Evolutionary conservation across 345 rosid genomes (phyloP).

Genomic region (Iberis pinnata): DNA sequence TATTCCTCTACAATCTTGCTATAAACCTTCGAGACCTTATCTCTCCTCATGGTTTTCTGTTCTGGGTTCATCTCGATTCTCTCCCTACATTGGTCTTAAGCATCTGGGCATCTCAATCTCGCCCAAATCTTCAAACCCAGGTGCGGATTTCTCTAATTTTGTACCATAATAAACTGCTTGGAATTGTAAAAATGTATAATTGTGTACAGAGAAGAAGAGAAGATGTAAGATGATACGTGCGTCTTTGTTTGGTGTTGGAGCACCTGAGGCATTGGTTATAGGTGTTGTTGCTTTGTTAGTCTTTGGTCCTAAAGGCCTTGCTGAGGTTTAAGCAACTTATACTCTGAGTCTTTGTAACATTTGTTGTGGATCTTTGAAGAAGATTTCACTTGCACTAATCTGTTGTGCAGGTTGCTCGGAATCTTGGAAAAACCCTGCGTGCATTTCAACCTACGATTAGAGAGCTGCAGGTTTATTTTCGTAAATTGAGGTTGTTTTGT

Average conservation of each 20-base stretch:
- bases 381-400: not conserved
- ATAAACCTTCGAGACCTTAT: slow-evolving; percentile 30
- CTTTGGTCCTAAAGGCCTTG: slow-evolving; percentile 98
- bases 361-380: slow-evolving; percentile 1
- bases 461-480: slow-evolving; percentile 68
- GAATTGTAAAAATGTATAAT: not conserved
- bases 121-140: slow-evolving; percentile 38
- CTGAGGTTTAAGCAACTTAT: slow-evolving; percentile 51
- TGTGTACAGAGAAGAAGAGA: slow-evolving; percentile 45
- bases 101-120: slow-evolving; percentile 53
- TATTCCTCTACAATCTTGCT: slow-evolving; percentile 25
- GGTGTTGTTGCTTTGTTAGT: slow-evolving; percentile 97
- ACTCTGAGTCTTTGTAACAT: no score
- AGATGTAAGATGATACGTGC: slow-evolving; percentile 58
- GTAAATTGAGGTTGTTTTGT: not conserved
- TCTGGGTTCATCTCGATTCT: slow-evolving; percentile 37
- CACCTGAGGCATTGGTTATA: slow-evolving; percentile 96
- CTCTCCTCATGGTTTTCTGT: slow-evolving; percentile 34
- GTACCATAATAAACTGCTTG: not conserved
- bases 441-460: slow-evolving; percentile 89
- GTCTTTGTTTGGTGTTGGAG: slow-evolving; percentile 91
- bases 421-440: slow-evolving; percentile 85
- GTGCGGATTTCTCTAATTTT: slow-evolving; percentile 31
- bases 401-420: slow-evolving; percentile 72
- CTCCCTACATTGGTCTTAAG: slow-evolving; percentile 68